Evolutionary conservation across 2,329 filamentous ascomycete species (phyloP).

Genomic region (Chrysoporthe cubensis): DNA sequence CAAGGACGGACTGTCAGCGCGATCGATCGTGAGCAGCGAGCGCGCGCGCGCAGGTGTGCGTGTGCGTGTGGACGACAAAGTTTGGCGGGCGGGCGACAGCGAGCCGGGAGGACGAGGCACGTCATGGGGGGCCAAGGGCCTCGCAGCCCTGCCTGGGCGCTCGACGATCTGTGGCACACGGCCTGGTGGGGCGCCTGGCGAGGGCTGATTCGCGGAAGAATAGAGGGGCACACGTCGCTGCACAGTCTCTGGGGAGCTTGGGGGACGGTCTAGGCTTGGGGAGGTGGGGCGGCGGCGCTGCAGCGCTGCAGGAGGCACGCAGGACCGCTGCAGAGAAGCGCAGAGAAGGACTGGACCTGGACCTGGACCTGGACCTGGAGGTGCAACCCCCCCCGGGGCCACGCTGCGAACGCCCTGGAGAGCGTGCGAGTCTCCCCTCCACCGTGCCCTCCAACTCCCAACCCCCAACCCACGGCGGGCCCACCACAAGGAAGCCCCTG

Average conservation of each 20-base stretch:
- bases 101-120: constrained; percentile 12
- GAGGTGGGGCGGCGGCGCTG: neutral
- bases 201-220: constrained; percentile 17
- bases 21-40: constrained; percentile 1
- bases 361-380: neutral
- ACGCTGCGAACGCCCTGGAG: neutral
- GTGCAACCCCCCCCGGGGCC: no score
- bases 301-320: neutral
- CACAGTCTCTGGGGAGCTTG: constrained; percentile 13
- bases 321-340: constrained; percentile 12
- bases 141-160: neutral
- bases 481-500: constrained; percentile 6
- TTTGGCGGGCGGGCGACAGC: constrained; percentile 12
- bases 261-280: constrained; percentile 8
- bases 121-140: constrained; percentile 11
- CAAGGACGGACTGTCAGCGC: neutral
- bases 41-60: neutral
- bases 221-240: constrained; percentile 7
- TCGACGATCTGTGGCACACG: constrained; percentile 8
- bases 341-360: constrained; percentile 3
- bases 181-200: neutral
- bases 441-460: neutral
- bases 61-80: constrained; percentile 2
- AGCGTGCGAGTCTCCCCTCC: no score
- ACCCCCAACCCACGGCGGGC: neutral